A percentile compares a stretch with the other conserved stretches of the same genome.
These are phyloP conservation scores for Aegilops sharonensis DNA, from an alignment of 176 grass and related monocot species.

Conservation along the genomic window DNA sequence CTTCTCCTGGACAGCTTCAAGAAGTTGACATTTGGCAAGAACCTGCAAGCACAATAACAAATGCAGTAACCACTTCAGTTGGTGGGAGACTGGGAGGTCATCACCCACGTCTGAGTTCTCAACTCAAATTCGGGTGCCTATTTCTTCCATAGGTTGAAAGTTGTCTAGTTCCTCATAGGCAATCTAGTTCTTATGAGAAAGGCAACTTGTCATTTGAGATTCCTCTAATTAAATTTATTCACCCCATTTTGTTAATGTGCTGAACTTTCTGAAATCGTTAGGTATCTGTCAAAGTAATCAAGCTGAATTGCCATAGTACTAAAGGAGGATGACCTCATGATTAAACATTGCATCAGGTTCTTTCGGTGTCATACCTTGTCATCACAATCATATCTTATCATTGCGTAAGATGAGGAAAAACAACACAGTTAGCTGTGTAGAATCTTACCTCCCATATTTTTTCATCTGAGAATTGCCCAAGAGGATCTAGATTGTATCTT, in stretches of 20 bases:
- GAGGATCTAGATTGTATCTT: constrained; percentile 85
- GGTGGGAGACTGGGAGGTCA: background rate
- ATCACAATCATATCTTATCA: constrained; percentile 16
- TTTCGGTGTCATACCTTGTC: background rate
- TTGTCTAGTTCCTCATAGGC: background rate
- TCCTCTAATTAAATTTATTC: background rate
- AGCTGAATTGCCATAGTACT: background rate
- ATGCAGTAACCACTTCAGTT: background rate
- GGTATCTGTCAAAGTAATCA: background rate
- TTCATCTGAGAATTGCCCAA: constrained; percentile 59
- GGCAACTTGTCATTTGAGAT: background rate
- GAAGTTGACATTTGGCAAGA: constrained; percentile 87
- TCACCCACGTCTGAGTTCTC: background rate
- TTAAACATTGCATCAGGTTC: constrained; percentile 10
- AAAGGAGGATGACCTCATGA: background rate
- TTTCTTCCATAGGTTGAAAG: background rate
- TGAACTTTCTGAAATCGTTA: background rate
- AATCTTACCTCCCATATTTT: constrained; percentile 85
- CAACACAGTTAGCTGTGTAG: background rate
- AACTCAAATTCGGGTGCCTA: background rate
- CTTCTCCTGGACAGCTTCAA: constrained; percentile 78
- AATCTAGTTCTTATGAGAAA: background rate
- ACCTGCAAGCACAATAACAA: constrained; percentile 39
- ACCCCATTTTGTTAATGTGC: too few relatives aligned
- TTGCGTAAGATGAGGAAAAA: background rate